These are phyloP conservation scores for Jatropha podagrica DNA, from an alignment of 441 rosid species.

Conservation along the genomic window DNA sequence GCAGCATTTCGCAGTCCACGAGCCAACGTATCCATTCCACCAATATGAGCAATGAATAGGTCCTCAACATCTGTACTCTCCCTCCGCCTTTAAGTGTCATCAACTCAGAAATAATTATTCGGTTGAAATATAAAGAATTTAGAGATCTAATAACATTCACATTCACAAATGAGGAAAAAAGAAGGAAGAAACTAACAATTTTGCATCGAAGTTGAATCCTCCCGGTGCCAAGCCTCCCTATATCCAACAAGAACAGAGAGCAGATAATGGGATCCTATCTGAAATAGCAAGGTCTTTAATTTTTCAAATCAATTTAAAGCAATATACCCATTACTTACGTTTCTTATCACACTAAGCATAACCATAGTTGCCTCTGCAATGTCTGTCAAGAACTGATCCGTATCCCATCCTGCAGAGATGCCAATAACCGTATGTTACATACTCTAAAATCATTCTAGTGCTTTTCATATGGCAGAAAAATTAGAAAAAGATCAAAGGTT, in stretches of 20 bases:
- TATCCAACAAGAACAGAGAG: conserved; percentile 22
- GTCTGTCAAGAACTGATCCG: conserved; percentile 93
- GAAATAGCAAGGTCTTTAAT: not conserved
- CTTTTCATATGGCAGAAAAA: not conserved
- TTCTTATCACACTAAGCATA: conserved; percentile 87
- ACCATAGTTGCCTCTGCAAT: conserved; percentile 86
- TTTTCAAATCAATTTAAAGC: conserved; percentile 3
- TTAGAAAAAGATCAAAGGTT: not conserved
- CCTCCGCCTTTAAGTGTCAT: conserved; percentile 62
- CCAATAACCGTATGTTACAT: conserved; percentile 18
- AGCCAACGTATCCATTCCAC: conserved; percentile 95
- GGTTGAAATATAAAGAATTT: not conserved
- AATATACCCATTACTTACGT: conserved; percentile 43
- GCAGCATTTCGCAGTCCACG: conserved; percentile 92
- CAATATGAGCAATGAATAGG: conserved; percentile 84
- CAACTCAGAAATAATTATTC: conserved; percentile 13
- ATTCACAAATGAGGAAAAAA: not conserved
- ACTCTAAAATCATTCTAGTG: not conserved
- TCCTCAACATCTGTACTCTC: conserved; percentile 98
- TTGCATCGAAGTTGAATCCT: conserved; percentile 98
- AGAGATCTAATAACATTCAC: not conserved
- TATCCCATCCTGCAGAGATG: conserved; percentile 82
- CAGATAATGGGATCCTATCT: conserved; percentile 3
- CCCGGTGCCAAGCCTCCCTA: conserved; percentile 97
- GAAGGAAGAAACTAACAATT: conserved; percentile 53